Base-by-base conservation (phyloP, 331 rosid species). In the Telfairia occidentalis region DNA sequence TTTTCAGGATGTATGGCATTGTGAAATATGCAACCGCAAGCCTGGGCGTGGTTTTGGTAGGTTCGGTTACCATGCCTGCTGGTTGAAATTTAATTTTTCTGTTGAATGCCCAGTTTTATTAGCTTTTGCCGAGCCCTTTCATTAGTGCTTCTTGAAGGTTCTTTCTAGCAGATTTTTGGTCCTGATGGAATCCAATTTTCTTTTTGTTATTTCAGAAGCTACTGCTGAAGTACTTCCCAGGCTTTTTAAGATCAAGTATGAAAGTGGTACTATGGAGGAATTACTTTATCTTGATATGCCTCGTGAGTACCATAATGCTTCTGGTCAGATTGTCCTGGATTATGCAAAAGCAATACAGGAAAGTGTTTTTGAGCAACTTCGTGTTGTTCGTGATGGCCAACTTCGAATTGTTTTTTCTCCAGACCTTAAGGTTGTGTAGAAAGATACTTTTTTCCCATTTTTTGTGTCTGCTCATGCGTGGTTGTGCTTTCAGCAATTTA, bases 21-120 rank as follows among this genome's bases (percentile, higher is more conserved):
- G 98, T 64, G 98, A 89, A 77, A 91, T 91, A 83, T 94, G 98
- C 87, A 94, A 91, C 46, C 92, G 89, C 81, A 91, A 88, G 83
- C 95, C 97, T 77, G 97, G 98, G 28, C 97, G 97, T 59, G 98
- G 98, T 67, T 94, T 94, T 76, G 98, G 98, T 90, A 85, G 29
- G 90, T 79, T 53, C 42, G 18, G 12, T 76, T 80, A n/a, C 16
- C 75, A 75, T 16, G 28, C 16, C 37, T 83, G 55, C 42, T 46
- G 12, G 26, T 79, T 35, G 45, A 40, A 28, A 26, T 63, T 65
- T 54, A n/a, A 29, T 19, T 65, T 34, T 73, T 32, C 73, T 58
- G 16, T 12, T 52, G 60, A 46, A 59, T 45, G 10, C 35, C 21
- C 38, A 52, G 4, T 66, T 45, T 30, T 67, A 37, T 24, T 19